These are phyloP conservation scores for Cladosporium halotolerans DNA, from an alignment of 2,329 filamentous ascomycete genomes.

Conservation along the genomic window DNA sequence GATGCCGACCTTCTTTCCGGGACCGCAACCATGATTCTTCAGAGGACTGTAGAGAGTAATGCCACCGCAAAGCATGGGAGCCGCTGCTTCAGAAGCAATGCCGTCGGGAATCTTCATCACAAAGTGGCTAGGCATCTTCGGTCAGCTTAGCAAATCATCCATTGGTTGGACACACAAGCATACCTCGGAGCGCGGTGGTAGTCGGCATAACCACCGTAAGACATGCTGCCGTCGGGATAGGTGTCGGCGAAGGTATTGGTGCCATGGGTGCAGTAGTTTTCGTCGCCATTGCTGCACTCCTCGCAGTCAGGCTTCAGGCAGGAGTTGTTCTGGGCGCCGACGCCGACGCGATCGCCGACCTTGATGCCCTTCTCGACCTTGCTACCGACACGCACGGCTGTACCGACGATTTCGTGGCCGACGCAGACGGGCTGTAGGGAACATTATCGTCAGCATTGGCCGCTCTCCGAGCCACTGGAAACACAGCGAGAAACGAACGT, in stretches of 20 bases:
- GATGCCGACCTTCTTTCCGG: constrained; percentile 65
- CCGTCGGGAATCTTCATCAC: constrained; percentile 50
- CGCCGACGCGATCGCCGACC: constrained; percentile 41
- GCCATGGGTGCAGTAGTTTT: constrained; percentile 33
- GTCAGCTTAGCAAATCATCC: background rate
- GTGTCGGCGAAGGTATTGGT: constrained; percentile 28
- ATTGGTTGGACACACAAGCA: background rate
- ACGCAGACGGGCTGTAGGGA: constrained; percentile 19
- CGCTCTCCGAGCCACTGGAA: no score
- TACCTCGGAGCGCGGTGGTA: constrained; percentile 39
- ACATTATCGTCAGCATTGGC: constrained; percentile 14
- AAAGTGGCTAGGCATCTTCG: constrained; percentile 42
- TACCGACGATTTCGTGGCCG: constrained; percentile 32
- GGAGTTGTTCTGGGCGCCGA: constrained; percentile 44
- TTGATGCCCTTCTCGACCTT: constrained; percentile 29
- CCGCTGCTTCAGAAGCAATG: constrained; percentile 46
- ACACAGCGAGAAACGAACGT: constrained; percentile 18
- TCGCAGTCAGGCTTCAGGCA: constrained; percentile 46
- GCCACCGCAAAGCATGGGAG: constrained; percentile 72
- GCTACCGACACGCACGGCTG: constrained; percentile 28
- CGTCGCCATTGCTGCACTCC: constrained; percentile 43
- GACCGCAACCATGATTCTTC: constrained; percentile 59
- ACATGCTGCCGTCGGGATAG: constrained; percentile 33
- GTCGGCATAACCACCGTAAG: constrained; percentile 59
- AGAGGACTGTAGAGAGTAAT: constrained; percentile 68